Evolutionary conservation across 2,329 filamentous ascomycete species (phyloP).

Genomic region (Blastomyces parvus): DNA sequence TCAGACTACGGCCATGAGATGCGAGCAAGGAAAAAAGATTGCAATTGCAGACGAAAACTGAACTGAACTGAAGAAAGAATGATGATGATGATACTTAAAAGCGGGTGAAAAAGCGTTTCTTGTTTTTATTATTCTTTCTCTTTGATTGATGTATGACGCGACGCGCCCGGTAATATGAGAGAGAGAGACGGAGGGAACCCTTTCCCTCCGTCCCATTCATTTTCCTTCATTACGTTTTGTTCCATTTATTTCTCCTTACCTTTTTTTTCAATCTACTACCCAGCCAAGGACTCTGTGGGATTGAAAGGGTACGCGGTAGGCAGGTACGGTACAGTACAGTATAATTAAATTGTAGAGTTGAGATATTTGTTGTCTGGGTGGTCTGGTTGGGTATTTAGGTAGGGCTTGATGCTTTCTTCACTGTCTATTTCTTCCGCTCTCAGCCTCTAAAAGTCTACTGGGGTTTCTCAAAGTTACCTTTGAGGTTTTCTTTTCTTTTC

Average conservation of each 20-base stretch:
- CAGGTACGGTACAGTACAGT: too few species aligned
- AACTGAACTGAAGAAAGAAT: background rate
- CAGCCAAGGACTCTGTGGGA: too few species aligned
- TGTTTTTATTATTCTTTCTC: background rate
- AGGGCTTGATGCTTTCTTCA: too few species aligned
- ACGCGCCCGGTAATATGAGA: background rate
- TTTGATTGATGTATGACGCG: background rate
- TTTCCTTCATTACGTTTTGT: background rate
- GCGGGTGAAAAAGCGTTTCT: background rate
- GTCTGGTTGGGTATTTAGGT: too few species aligned
- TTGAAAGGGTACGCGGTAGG: too few species aligned
- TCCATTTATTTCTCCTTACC: background rate
- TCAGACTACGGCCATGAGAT: background rate
- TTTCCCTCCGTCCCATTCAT: background rate
- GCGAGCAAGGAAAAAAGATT: background rate
- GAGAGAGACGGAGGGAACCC: too few species aligned
- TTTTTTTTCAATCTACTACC: too few species aligned
- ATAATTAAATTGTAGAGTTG: too few species aligned
- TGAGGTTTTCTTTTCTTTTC: background rate
- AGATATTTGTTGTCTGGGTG: too few species aligned
- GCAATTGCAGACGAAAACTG: background rate
- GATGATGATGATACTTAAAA: background rate
- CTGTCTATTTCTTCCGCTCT: too few species aligned
- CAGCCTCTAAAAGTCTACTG: too few species aligned
- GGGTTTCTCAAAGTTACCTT: too few species aligned